These are phyloP conservation scores for Avena sativa DNA, from an alignment of 176 grass and related monocot genomes.

Conservation along the genomic window DNA sequence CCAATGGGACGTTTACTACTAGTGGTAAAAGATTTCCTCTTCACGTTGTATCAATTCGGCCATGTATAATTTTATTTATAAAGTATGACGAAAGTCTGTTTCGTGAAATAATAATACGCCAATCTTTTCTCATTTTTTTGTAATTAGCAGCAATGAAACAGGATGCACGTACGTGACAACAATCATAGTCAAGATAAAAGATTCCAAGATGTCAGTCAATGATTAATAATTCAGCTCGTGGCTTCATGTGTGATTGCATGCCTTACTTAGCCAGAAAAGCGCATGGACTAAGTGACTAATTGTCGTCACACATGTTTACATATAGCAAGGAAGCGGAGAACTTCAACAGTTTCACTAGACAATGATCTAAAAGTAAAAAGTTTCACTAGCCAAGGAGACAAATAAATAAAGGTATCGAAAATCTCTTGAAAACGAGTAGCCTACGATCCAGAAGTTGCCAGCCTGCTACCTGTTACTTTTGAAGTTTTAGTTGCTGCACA, in stretches of 20 bases:
- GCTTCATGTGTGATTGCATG: conserved; percentile 5
- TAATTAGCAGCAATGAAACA: no score
- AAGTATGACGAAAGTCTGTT: no score
- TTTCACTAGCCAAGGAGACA: neutral
- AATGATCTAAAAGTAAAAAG: neutral
- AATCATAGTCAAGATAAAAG: no score
- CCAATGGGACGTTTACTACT: no score
- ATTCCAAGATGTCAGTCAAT: neutral
- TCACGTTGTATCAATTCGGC: no score
- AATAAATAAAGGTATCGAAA: neutral
- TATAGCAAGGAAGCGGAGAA: neutral
- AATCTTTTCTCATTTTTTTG: no score
- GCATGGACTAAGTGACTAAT: neutral
- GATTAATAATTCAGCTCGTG: neutral
- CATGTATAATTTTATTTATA: no score
- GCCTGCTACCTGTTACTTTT: neutral
- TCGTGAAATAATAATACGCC: no score
- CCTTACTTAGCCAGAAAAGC: neutral
- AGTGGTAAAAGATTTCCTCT: no score
- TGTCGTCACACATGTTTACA: neutral
- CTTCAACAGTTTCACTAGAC: neutral
- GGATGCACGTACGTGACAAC: no score
- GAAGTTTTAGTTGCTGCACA: neutral
- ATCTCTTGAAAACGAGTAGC: neutral
- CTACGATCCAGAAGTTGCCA: neutral